phyloP scores from a whole-genome alignment of 176 grass and related monocot genomes.

The Neostapfia colusana region DNA sequence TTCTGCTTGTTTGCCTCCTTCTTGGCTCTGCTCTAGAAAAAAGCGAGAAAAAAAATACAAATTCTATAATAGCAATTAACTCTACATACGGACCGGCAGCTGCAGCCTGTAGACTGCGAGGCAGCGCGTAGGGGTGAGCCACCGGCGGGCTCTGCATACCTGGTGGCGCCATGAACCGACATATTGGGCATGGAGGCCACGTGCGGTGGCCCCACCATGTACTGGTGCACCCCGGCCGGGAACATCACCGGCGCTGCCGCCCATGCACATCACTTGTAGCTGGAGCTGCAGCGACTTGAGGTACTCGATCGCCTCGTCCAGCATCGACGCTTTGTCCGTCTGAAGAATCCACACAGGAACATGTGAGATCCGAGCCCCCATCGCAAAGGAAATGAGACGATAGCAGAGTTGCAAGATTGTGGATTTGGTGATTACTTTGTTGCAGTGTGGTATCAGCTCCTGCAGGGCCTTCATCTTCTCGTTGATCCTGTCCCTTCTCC shows the following conservation, averaged over 20 bases:
- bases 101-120: slow-evolving; percentile 49
- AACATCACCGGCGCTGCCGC: slow-evolving; percentile 71
- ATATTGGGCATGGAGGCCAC: slow-evolving; percentile 40
- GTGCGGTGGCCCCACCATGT: slow-evolving; percentile 44
- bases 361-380: background rate
- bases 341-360: slow-evolving; percentile 9
- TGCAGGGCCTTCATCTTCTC: slow-evolving; percentile 95
- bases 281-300: slow-evolving; percentile 86
- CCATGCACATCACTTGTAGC: slow-evolving; percentile 93
- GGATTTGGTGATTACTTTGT: slow-evolving; percentile 52
- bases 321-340: slow-evolving; percentile 87
- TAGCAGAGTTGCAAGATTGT: background rate
- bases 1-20: too few species aligned
- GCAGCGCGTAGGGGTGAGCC: slow-evolving; percentile 35
- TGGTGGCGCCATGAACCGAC: slow-evolving; percentile 38
- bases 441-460: slow-evolving; percentile 89
- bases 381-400: background rate
- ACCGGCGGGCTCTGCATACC: slow-evolving; percentile 21
- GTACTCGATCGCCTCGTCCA: slow-evolving; percentile 91
- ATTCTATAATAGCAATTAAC: too few species aligned
- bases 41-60: too few species aligned
- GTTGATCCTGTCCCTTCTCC: slow-evolving; percentile 87
- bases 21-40: too few species aligned
- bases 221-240: slow-evolving; percentile 53
- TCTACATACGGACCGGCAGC: slow-evolving; percentile 37